Evolutionary conservation across 441 rosid genomes (phyloP).

Genomic region (Brassica balearica): DNA sequence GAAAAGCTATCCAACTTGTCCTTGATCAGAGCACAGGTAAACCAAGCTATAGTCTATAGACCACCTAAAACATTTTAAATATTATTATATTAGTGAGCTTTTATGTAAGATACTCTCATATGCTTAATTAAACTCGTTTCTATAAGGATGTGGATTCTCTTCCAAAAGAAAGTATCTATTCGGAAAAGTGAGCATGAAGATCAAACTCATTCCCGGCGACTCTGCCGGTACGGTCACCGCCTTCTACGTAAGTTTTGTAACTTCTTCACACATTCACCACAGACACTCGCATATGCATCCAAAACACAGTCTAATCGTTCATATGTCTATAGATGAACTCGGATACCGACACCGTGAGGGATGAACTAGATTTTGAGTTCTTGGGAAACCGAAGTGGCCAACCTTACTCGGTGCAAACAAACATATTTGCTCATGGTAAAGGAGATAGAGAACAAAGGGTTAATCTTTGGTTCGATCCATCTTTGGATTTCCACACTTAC

Average conservation of each 20-base stretch:
- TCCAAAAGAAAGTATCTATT: constrained; percentile 63
- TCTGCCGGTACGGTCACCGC: constrained; percentile 84
- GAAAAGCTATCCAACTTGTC: constrained; percentile 72
- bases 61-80: too few species aligned
- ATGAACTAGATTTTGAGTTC: constrained; percentile 77
- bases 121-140: not conserved
- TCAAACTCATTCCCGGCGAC: constrained; percentile 76
- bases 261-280: not conserved
- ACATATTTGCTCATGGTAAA: constrained; percentile 64
- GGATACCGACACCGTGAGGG: constrained; percentile 53
- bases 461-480: constrained; percentile 78
- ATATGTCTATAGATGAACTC: constrained; percentile 56
- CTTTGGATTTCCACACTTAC: constrained; percentile 63
- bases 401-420: constrained; percentile 73
- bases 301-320: not conserved
- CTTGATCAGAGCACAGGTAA: constrained; percentile 83
- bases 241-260: constrained; percentile 55
- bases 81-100: not conserved
- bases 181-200: constrained; percentile 73
- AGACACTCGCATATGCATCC: not conserved
- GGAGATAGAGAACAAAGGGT: constrained; percentile 73
- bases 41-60: not conserved
- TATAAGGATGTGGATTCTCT: constrained; percentile 70
- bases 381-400: constrained; percentile 71
- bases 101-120: constrained; percentile 1